Evolutionary conservation across 192 early-diverging fungal species (phyloP).

Genomic region (Podila minutissima): DNA sequence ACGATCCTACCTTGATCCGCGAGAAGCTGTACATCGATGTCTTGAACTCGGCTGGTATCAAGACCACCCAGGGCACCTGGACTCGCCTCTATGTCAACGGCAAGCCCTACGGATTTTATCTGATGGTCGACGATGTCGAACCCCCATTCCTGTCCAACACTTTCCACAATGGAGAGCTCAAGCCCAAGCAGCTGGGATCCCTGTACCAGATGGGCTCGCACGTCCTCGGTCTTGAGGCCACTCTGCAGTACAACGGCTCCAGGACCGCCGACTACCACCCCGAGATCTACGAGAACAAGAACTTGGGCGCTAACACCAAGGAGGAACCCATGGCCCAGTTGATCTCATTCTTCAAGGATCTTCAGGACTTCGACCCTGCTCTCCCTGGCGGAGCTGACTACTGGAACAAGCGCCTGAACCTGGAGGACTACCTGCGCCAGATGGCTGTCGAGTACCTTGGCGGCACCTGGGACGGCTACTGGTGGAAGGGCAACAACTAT

Average conservation of each 20-base stretch:
- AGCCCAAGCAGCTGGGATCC: constrained; percentile 19
- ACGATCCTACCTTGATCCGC: constrained; percentile 50
- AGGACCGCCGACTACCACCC: constrained; percentile 23
- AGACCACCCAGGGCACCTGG: constrained; percentile 26
- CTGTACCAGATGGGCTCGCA: constrained; percentile 49
- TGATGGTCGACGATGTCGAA: constrained; percentile 50
- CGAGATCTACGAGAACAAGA: constrained; percentile 36
- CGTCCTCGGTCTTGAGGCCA: constrained; percentile 20
- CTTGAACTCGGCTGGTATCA: constrained; percentile 25
- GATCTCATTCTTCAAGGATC: constrained; percentile 41
- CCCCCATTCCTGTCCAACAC: constrained; percentile 33
- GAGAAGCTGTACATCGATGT: constrained; percentile 53
- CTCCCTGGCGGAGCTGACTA: constrained; percentile 7
- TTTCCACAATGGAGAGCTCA: constrained; percentile 21
- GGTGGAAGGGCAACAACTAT: constrained; percentile 52
- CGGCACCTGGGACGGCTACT: constrained; percentile 51
- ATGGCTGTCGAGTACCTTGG: constrained; percentile 49
- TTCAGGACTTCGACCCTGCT: constrained; percentile 26
- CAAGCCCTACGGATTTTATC: constrained; percentile 47
- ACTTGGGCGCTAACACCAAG: constrained; percentile 25
- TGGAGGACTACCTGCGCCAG: constrained; percentile 29
- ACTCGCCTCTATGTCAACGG: constrained; percentile 51
- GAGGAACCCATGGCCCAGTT: constrained; percentile 32
- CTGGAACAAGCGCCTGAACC: constrained; percentile 41
- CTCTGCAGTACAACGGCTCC: constrained; percentile 39